phyloP scores from a whole-genome alignment of 805 yeast genomes.

The Metschnikowia corniflorae region DNA sequence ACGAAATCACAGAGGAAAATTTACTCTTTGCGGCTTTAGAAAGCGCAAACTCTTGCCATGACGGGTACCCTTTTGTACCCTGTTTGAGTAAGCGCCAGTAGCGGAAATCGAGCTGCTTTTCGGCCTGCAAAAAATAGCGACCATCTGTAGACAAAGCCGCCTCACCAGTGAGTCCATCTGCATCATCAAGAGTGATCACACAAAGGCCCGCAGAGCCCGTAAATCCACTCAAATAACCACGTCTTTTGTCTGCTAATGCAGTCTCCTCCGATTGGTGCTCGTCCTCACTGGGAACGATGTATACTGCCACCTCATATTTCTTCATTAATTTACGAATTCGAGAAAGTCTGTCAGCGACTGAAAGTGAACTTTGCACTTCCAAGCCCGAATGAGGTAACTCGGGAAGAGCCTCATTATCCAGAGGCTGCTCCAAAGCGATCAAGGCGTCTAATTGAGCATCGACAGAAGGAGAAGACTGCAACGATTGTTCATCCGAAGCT shows the following conservation, averaged over 20 bases:
- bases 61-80: conserved; percentile 63
- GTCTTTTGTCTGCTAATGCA: conserved; percentile 18
- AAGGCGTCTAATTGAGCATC: conserved; percentile 5
- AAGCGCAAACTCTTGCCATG: conserved; percentile 75
- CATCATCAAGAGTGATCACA: conserved; percentile 28
- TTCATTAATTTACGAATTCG: conserved; percentile 16
- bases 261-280: conserved; percentile 21
- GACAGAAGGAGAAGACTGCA: background rate
- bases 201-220: conserved; percentile 20
- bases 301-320: conserved; percentile 14
- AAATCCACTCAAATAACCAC: conserved; percentile 19
- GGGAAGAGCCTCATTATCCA: conserved; percentile 21
- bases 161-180: conserved; percentile 48
- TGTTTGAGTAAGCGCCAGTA: conserved; percentile 77
- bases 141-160: conserved; percentile 93
- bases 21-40: conserved; percentile 53
- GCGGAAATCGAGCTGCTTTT: conserved; percentile 68
- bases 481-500: background rate
- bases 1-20: conserved; percentile 58
- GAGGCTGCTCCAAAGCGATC: conserved; percentile 15
- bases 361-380: conserved; percentile 2
- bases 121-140: conserved; percentile 89
- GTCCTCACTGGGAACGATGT: conserved; percentile 20
- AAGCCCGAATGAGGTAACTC: conserved; percentile 23
- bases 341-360: conserved; percentile 9